Evolutionary conservation across 441 rosid species (phyloP), one percentile per base, ranked within the genome.

Genomic region (Omphalea diandra): DNA sequence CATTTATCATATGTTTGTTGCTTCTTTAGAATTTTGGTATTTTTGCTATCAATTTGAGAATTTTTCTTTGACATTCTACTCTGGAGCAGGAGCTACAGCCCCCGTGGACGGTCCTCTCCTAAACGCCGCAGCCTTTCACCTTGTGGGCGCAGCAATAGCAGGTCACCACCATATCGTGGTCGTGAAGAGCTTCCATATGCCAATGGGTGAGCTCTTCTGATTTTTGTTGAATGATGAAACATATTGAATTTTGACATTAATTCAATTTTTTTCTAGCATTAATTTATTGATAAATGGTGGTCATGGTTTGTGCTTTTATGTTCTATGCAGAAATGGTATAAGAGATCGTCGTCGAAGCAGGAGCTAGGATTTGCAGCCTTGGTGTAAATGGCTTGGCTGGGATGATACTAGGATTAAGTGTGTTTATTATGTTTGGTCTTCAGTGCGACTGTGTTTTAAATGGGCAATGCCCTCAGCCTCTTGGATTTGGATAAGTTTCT

Each of bases 301-400:
- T 50, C 5, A 70, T 69, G 75, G 63, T 50, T 52, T 14, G 1
- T 31, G 11, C 32, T 67, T 40, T 38, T 56, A 38, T 66, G 70
- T 70, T 75, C 70, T 64, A 58, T 81, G 78, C 94, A 94, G 98
- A 72, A 86, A 90, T 77, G 97, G 93, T 44, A 72, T 52, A 65
- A 84, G 89, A 82, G 98, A 90, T 55, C 84, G 91, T 7, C 99
- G 87, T 76, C 72, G 96, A 64, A 94, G 97, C 89, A 87, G 99
- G 88, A 94, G 99, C 82, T 91, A 77, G 84, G 78, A 33, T 69
- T 68, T 53, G 69, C 29, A 49, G 75, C 57, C 74, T 69, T 50
- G 63, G 68, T 36, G 46, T 22, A 41, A 67, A 29, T 41, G 76
- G 68, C 69, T 68, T 67, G 66, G 55, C 68, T 61, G 69, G 61